Evolutionary conservation across 2,329 filamentous ascomycete genomes (phyloP), one percentile per base, ranked within the genome.

Genomic region (Tolypocladium inflatum): DNA sequence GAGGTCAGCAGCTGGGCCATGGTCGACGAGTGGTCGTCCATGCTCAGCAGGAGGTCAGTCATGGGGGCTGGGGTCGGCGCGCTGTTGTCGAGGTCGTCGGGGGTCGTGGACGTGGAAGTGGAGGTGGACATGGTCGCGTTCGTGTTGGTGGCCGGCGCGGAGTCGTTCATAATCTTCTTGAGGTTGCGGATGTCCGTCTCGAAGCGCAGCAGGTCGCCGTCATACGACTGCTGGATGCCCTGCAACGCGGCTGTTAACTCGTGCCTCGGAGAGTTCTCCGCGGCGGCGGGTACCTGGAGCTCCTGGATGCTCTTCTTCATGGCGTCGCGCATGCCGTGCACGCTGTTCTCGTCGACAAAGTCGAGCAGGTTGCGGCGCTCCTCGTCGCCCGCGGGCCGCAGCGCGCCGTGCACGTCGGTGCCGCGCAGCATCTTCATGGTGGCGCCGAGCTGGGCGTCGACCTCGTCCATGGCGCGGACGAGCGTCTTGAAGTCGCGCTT

Each of bases 1-100:
- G 88, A 91, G 58, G 90, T 83, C 2, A 97, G 82, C 6, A 91
- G 80, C 58, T 87, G 80, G 6, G 92, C 93, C 85, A 95, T 93
- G 65, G 87, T 85, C 61, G 89, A 86, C 0, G 92, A 92, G 64
- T 93, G 86, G 17, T 79, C 79, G 62, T 92, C 85, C 41, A 96
- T 79, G 3, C 78, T 77, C 37, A 80, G 75, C n/a, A 90, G 75
- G 48, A 85, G 76, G 5, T 78, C 73, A 2, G 80, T 74, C 51
- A 86, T 77, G 0, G 78, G 73, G 2, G 60, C 54, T n/a, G 59
- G 62, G 10, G 55, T 54, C 15, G 56, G 56, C 2, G 62, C 59
- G 9, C 68, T 70, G 54, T 75, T 69, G 2, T 69, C 66, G 68
- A 61, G 21, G 67, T 63, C 13, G 67, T 69, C 30, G 66, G 68